Evolutionary conservation across 495 filamentous ascomycete species (phyloP).

Genomic region (Astrothelium subdiscretum): DNA sequence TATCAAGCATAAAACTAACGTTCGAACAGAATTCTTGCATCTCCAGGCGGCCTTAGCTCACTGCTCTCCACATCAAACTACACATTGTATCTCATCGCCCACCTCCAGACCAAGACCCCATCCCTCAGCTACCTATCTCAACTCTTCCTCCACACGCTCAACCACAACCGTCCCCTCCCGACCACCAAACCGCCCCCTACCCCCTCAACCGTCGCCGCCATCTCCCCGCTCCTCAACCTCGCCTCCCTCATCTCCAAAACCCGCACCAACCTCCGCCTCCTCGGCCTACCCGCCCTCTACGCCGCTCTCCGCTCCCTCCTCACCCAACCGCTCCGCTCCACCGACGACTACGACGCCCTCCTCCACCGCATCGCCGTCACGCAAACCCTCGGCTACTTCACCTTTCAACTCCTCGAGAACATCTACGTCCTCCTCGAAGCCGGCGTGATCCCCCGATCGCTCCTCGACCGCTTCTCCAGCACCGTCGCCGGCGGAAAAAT

Average conservation of each 20-base stretch:
- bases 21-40: constrained; percentile 19
- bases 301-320: constrained; percentile 23
- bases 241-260: constrained; percentile 21
- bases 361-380: constrained; percentile 22
- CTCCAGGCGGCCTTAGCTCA: constrained; percentile 25
- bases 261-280: constrained; percentile 26
- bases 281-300: constrained; percentile 27
- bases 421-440: constrained; percentile 17
- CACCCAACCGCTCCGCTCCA: constrained; percentile 17
- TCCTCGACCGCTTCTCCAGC: constrained; percentile 12
- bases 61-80: constrained; percentile 30
- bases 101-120: constrained; percentile 20
- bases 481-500: constrained; percentile 11
- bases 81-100: constrained; percentile 28
- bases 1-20: neutral
- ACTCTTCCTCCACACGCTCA: constrained; percentile 17
- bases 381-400: constrained; percentile 22
- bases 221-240: constrained; percentile 16
- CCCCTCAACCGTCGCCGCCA: constrained; percentile 8
- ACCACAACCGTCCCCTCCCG: constrained; percentile 1
- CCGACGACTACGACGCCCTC: constrained; percentile 22
- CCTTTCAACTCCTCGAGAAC: constrained; percentile 29
- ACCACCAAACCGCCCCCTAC: constrained; percentile 7
- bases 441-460: constrained; percentile 13
- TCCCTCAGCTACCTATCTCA: constrained; percentile 10